phyloP scores from a whole-genome alignment of 495 filamentous ascomycete species.

The Talaromyces nanjingensis region DNA sequence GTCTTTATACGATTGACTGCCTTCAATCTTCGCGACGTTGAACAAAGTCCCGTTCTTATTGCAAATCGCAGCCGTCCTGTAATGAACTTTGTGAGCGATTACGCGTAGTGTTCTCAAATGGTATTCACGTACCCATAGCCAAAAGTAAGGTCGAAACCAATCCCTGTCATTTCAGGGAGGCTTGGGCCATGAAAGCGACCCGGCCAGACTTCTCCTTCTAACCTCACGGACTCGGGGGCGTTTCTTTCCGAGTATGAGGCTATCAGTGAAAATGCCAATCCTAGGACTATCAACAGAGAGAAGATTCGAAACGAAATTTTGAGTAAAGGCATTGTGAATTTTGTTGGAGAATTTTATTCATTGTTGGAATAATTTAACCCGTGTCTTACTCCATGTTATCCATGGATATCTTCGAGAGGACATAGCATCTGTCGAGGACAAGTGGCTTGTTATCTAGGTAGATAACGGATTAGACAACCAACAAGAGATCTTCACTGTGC shows the following conservation, averaged over 20 bases:
- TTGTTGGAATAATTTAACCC: background rate
- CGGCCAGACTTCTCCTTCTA: background rate
- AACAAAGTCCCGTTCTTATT: background rate
- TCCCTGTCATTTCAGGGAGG: background rate
- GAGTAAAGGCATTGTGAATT: background rate
- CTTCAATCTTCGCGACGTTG: background rate
- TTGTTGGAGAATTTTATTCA: background rate
- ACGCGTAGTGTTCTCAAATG: background rate
- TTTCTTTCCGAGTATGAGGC: background rate
- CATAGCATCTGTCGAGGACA: background rate
- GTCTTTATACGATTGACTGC: background rate
- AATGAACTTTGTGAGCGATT: background rate
- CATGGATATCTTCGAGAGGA: background rate
- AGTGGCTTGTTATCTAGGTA: background rate
- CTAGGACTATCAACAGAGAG: background rate
- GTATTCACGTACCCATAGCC: background rate
- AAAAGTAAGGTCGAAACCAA: background rate
- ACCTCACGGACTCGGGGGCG: background rate
- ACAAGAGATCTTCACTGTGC: background rate
- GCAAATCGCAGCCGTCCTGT: background rate
- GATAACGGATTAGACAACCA: background rate
- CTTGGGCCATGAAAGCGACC: background rate
- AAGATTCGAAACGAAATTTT: background rate
- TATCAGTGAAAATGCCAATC: background rate
- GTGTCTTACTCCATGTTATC: background rate